phyloP scores from a whole-genome alignment of 331 rosid genomes.

The Quercus lobata region DNA sequence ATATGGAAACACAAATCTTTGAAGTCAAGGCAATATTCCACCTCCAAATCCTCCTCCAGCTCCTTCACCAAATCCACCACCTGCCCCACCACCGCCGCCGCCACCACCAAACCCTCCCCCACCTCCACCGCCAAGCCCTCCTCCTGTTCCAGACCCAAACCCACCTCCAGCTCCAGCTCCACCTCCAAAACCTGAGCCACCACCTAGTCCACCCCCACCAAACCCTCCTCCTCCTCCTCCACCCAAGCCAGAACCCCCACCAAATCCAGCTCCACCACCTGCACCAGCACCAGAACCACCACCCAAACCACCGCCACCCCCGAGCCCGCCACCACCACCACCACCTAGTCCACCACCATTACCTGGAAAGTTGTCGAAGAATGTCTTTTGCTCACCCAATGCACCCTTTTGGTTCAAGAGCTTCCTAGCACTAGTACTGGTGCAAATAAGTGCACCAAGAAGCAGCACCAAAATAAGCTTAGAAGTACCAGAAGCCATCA shows the following conservation, averaged over 20 bases:
- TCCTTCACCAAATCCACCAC: conserved; percentile 22
- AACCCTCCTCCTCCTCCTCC: conserved; percentile 4
- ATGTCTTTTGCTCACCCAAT: conserved; percentile 17
- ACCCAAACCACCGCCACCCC: conserved; percentile 8
- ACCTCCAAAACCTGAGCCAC: background rate
- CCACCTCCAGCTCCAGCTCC: conserved; percentile 30
- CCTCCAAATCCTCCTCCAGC: conserved; percentile 29
- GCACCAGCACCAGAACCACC: conserved; percentile 6
- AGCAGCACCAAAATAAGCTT: conserved; percentile 33
- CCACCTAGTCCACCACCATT: conserved; percentile 23
- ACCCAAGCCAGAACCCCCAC: conserved; percentile 4
- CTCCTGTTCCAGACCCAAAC: conserved; percentile 19
- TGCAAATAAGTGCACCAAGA: conserved; percentile 18
- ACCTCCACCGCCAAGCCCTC: conserved; percentile 18
- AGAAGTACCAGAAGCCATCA: conserved; percentile 21
- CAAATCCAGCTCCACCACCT: conserved; percentile 12
- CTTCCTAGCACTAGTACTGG: conserved; percentile 24
- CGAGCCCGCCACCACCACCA: conserved; percentile 2
- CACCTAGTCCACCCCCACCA: background rate
- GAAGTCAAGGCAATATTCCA: conserved; percentile 5
- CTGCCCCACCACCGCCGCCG: background rate
- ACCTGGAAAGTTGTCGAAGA: conserved; percentile 23
- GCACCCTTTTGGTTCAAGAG: conserved; percentile 13
- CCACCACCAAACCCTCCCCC: conserved; percentile 27
- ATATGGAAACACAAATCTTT: background rate